Conservation (phyloP, 345 rosid genomes). For the Gossypium mustelinum region DNA sequence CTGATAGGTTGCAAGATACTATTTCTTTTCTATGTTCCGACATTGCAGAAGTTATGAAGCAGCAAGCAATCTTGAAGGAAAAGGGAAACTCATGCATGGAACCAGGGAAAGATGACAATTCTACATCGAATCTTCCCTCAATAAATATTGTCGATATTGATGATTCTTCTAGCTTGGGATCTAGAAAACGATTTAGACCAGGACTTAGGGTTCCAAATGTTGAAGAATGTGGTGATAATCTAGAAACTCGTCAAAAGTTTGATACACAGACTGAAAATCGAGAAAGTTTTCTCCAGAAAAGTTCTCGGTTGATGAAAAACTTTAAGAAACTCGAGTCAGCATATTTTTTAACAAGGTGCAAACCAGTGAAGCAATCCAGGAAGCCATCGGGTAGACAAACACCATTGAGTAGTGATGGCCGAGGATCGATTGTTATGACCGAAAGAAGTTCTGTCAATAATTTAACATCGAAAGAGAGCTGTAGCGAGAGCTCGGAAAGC, state of each 20-base stretch:
- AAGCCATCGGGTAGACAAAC: conserved; percentile 47
- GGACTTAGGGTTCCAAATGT: conserved; percentile 29
- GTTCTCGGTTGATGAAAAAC: conserved; percentile 77
- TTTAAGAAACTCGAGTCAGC: conserved; percentile 87
- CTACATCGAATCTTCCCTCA: conserved; percentile 41
- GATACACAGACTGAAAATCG: conserved; percentile 40
- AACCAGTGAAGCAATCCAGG: conserved; percentile 50
- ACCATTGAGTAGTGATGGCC: conserved; percentile 65
- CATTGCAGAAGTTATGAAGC: conserved; percentile 70
- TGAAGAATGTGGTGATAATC: conserved; percentile 49
- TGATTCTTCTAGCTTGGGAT: conserved; percentile 49
- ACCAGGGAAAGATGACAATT: conserved; percentile 38
- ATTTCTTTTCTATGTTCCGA: conserved; percentile 71
- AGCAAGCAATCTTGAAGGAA: conserved; percentile 50
- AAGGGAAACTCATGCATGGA: conserved; percentile 40
- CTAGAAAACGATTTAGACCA: conserved; percentile 67
- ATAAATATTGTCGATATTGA: conserved; percentile 35
- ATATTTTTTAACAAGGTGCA: conserved; percentile 72
- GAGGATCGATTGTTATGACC: conserved; percentile 59
- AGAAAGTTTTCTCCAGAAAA: conserved; percentile 54
- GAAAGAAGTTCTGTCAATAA: conserved; percentile 79
- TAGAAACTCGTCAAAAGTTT: conserved; percentile 34
- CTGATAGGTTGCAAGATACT: conserved; percentile 60
- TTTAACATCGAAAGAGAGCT: conserved; percentile 43
- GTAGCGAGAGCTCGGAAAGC: conserved; percentile 38